Percentiles rank a stretch among this genome's conserved stretches.
Conservation (phyloP, 1,284 basidiomycete genomes). For the Rugiboletus extremiorientalis region DNA sequence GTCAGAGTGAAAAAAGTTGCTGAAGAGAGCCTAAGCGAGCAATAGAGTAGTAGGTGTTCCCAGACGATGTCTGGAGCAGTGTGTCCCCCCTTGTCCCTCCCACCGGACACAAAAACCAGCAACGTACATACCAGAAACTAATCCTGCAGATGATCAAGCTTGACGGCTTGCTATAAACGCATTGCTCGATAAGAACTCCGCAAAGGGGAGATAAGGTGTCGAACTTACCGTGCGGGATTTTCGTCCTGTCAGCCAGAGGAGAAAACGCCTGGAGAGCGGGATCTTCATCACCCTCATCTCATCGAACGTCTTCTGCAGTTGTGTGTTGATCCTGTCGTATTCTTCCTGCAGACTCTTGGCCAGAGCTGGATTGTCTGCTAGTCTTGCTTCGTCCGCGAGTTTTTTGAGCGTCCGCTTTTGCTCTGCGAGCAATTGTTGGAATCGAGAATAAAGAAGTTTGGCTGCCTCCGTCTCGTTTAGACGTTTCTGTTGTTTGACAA, state of each 20-base stretch:
- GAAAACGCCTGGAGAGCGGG: conserved; percentile 15
- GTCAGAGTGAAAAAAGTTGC: too few relatives aligned
- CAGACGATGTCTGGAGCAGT: too few relatives aligned
- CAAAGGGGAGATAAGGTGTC: neutral
- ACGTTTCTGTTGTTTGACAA: conserved; percentile 12
- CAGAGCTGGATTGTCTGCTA: conserved; percentile 7
- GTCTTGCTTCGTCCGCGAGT: conserved; percentile 15
- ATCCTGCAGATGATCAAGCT: neutral
- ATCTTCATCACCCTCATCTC: conserved; percentile 20
- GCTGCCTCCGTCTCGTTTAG: conserved; percentile 24
- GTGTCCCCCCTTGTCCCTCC: too few relatives aligned
- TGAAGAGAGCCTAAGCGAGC: too few relatives aligned
- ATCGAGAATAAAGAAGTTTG: conserved; percentile 16
- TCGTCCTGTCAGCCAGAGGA: conserved; percentile 2
- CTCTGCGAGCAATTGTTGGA: conserved; percentile 19
- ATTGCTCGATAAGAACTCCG: neutral
- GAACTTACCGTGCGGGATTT: conserved; percentile 13
- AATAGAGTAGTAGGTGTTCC: too few relatives aligned
- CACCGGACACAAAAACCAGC: too few relatives aligned
- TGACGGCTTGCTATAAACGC: conserved; percentile 3
- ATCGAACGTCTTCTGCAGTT: conserved; percentile 17
- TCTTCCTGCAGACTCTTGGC: conserved; percentile 12
- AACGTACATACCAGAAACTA: neutral
- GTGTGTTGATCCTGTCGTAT: conserved; percentile 1
- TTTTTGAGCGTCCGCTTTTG: conserved; percentile 10